Evolutionary conservation across 2,329 filamentous ascomycete species (phyloP), one percentile per base, ranked within the genome.

Genomic region (Hymenotorrendiella dingleyae): DNA sequence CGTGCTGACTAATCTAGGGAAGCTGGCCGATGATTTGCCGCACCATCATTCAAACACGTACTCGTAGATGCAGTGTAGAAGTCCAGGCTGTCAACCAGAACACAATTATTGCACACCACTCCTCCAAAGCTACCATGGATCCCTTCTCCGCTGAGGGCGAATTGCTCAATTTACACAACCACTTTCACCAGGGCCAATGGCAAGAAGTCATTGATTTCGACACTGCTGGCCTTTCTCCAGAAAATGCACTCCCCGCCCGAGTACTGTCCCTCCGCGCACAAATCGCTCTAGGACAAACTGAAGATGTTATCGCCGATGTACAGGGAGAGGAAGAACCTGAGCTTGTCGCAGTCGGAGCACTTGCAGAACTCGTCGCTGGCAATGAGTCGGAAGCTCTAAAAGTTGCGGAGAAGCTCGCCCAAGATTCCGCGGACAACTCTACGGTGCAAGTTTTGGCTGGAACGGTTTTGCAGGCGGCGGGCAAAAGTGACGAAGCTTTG

Each of bases 191-290:
- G 65, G 89, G 86, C 62, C 90, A 94, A 72, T 95, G 87, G 74
- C 77, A 86, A 61, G 74, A 83, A 61, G 90, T 94, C 51, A 67
- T 94, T 66, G 84, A 93, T 69, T 94, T 89, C 68, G 84, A 94
- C 66, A 84, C 81, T 32, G 80, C 84, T 5, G 73, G 81, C 46
- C 84, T 97, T 60, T 93, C 86, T 33, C 55, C 81, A 50, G 80
- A 84, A 58, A 96, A 96, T 68, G 73, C 74, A 35, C 73, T 89
- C 11, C 79, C 87, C 30, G 85, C 86, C 29, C 82, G 82, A 45
- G 70, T 95, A 33, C 78, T 97, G 43, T 74, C 84, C 62, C 79
- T 91, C 50, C 86, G 93, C 62, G 82, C 91, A 32, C 84, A 83
- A 61, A 80, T 95, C 58, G 89, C 89, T 39, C 76, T 91, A 6